A percentile compares a stretch with the other conserved stretches of the same genome.
phyloP scores from a whole-genome alignment of 768 basidiomycete species.

The Podaxis carcinomalis region DNA sequence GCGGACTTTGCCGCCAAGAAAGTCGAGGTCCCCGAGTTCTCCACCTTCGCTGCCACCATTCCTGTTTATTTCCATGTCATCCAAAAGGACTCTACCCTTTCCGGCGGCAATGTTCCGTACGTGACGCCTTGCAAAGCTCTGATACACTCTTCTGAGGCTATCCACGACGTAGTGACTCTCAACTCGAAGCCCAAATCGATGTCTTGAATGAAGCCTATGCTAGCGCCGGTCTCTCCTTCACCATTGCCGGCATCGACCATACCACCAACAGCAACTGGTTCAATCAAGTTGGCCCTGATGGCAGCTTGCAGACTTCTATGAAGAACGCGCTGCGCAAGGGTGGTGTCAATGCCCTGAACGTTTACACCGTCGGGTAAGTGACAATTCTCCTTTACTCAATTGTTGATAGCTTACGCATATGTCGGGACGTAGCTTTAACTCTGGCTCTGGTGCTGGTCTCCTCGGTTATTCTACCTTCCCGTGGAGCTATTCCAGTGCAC shows the following conservation, averaged over 20 bases:
- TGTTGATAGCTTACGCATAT: neutral
- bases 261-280: conserved; percentile 47
- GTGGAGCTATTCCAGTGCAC: conserved; percentile 30
- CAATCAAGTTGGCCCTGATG: conserved; percentile 32
- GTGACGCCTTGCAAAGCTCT: conserved; percentile 7
- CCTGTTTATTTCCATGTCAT: conserved; percentile 31
- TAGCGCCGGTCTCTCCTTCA: conserved; percentile 32
- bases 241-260: conserved; percentile 33
- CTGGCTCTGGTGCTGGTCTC: conserved; percentile 36
- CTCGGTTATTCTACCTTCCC: conserved; percentile 57
- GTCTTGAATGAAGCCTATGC: conserved; percentile 40
- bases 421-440: conserved; percentile 27
- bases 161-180: conserved; percentile 26
- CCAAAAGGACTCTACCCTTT: conserved; percentile 22
- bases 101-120: conserved; percentile 38
- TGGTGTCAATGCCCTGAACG: conserved; percentile 35
- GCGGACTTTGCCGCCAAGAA: conserved; percentile 38
- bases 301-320: conserved; percentile 40
- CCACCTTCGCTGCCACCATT: conserved; percentile 8
- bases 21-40: conserved; percentile 14
- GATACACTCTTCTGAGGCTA: neutral
- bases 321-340: conserved; percentile 42
- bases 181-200: conserved; percentile 31
- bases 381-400: neutral
- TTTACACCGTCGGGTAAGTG: conserved; percentile 49